These are phyloP conservation scores for Dacryopinax primogenitus DNA, from an alignment of 768 basidiomycete species.

Conservation along the genomic window DNA sequence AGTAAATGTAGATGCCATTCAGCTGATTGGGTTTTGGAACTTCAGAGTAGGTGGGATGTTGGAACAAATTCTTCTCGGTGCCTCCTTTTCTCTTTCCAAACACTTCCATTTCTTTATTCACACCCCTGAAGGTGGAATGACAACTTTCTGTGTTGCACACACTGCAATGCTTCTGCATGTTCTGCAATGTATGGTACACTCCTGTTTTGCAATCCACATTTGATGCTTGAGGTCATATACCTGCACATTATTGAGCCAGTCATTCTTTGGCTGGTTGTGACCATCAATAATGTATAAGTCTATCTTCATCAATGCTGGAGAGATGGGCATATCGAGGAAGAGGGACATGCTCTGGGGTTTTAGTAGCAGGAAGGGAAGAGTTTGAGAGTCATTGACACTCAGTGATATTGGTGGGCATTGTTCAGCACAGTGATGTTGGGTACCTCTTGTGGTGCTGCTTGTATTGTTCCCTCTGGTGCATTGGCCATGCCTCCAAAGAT, in stretches of 20 bases:
- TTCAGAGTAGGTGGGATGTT: constrained; percentile 66
- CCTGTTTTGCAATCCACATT: constrained; percentile 66
- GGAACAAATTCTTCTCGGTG: constrained; percentile 32
- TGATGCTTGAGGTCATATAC: constrained; percentile 66
- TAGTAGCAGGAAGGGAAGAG: constrained; percentile 23
- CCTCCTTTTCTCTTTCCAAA: constrained; percentile 22
- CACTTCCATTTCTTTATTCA: constrained; percentile 18
- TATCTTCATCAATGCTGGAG: constrained; percentile 70
- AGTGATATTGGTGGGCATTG: constrained; percentile 70
- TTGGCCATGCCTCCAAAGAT: constrained; percentile 94
- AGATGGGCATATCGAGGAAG: constrained; percentile 90
- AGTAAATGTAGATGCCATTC: constrained; percentile 80
- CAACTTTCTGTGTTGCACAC: constrained; percentile 52
- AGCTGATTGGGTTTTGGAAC: constrained; percentile 59
- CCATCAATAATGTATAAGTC: constrained; percentile 88
- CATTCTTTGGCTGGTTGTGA: constrained; percentile 73
- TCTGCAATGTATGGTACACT: constrained; percentile 86
- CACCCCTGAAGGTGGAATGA: constrained; percentile 52
- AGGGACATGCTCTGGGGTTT: constrained; percentile 44
- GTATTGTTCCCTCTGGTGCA: constrained; percentile 37
- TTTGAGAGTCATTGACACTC: constrained; percentile 57
- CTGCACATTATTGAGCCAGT: constrained; percentile 86
- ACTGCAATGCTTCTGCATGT: constrained; percentile 91
- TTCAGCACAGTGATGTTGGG: constrained; percentile 74
- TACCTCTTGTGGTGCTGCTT: background rate